Percentiles rank a stretch among this genome's conserved stretches.
phyloP scores from a whole-genome alignment of 2,329 filamentous ascomycete genomes.

The Parastagonospora nodorum region DNA sequence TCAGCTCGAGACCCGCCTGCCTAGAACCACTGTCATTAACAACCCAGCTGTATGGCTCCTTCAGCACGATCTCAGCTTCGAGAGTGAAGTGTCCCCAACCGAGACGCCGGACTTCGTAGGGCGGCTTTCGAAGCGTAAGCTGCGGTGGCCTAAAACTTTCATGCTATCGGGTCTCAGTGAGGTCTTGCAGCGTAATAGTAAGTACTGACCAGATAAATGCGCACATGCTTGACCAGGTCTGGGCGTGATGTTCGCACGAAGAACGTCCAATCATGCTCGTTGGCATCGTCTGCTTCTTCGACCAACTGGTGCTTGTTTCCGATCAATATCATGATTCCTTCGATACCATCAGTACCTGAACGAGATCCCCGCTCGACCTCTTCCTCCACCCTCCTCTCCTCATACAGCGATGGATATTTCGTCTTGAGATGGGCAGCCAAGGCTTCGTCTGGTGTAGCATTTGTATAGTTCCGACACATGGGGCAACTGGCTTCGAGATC shows the following conservation, averaged over 20 bases:
- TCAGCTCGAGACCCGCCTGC: constrained; percentile 43
- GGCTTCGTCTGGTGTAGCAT: constrained; percentile 34
- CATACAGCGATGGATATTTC: constrained; percentile 46
- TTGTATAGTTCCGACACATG: constrained; percentile 52
- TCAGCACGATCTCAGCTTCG: constrained; percentile 48
- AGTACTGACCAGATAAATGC: constrained; percentile 39
- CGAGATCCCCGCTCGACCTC: constrained; percentile 29
- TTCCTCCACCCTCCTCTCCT: constrained; percentile 44
- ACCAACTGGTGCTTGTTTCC: constrained; percentile 49
- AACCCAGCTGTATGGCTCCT: constrained; percentile 52
- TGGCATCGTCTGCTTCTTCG: constrained; percentile 26
- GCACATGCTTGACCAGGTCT: constrained; percentile 53
- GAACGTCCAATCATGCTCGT: constrained; percentile 54
- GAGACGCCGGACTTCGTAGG: constrained; percentile 48
- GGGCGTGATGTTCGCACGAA: constrained; percentile 51
- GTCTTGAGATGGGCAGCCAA: constrained; percentile 33
- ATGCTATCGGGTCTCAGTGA: constrained; percentile 34
- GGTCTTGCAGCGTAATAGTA: neutral
- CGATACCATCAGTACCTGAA: constrained; percentile 32
- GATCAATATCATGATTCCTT: constrained; percentile 51
- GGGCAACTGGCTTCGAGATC: constrained; percentile 51
- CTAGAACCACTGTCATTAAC: constrained; percentile 43
- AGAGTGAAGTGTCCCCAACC: constrained; percentile 53
- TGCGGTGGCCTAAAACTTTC: constrained; percentile 49
- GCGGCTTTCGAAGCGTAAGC: constrained; percentile 41